phyloP scores from a whole-genome alignment of 257 asterid species.

The Vinca minor region DNA sequence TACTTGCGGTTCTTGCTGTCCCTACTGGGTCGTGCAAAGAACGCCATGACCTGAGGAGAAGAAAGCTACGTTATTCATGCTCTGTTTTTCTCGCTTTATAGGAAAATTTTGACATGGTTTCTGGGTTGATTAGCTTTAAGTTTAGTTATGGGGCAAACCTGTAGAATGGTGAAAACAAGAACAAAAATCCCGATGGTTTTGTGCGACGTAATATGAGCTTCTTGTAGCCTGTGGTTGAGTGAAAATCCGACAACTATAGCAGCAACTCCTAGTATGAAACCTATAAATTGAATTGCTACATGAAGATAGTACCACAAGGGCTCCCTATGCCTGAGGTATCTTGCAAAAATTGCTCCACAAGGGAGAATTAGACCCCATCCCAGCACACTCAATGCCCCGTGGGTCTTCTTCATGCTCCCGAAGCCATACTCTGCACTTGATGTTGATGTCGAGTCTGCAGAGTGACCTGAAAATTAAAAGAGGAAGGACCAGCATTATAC shows the following conservation, averaged over 20 bases:
- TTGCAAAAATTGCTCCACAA: slow-evolving; percentile 60
- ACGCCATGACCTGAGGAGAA: slow-evolving; percentile 52
- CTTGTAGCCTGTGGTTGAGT: slow-evolving; percentile 51
- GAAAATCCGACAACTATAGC: slow-evolving; percentile 62
- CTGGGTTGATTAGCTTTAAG: no score
- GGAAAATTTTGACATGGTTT: slow-evolving; percentile 8
- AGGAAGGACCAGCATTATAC: not conserved
- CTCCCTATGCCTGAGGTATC: slow-evolving; percentile 61
- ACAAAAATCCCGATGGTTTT: slow-evolving; percentile 76
- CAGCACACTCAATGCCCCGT: slow-evolving; percentile 57
- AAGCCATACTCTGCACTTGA: slow-evolving; percentile 16
- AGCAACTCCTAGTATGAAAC: slow-evolving; percentile 67
- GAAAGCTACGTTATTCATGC: not conserved
- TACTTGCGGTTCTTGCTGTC: slow-evolving; percentile 58
- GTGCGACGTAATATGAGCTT: slow-evolving; percentile 53
- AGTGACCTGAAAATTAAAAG: slow-evolving; percentile 31
- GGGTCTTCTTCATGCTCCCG: slow-evolving; percentile 51
- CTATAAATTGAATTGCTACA: slow-evolving; percentile 50
- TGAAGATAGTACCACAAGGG: slow-evolving; percentile 74
- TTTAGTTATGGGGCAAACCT: slow-evolving; percentile 38
- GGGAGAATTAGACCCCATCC: slow-evolving; percentile 88
- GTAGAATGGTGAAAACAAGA: slow-evolving; percentile 58
- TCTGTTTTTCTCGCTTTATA: no score
- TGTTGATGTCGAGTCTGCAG: slow-evolving; percentile 22
- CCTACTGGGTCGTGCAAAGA: slow-evolving; percentile 52